These are phyloP conservation scores for Phytophthora quininea DNA, from an alignment of 352 stramenopile species.

Conservation along the genomic window DNA sequence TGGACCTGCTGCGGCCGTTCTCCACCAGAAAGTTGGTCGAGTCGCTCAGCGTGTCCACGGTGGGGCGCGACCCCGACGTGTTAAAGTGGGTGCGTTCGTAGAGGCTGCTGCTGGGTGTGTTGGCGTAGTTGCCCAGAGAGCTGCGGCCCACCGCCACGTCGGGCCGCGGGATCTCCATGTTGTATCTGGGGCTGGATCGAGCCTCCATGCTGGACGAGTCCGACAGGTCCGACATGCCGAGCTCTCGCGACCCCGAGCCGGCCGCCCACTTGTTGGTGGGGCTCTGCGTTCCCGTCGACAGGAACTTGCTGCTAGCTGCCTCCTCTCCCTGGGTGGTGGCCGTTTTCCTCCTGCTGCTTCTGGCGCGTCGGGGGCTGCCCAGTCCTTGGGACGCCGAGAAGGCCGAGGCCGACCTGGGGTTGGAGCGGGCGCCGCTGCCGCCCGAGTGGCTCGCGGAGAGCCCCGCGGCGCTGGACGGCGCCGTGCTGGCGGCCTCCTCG, in stretches of 20 bases:
- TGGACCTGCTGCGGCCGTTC: slow-evolving; percentile 69
- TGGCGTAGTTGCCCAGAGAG: slow-evolving; percentile 52
- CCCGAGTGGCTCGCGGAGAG: slow-evolving; percentile 17
- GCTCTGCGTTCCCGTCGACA: slow-evolving; percentile 13
- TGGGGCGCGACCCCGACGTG: slow-evolving; percentile 22
- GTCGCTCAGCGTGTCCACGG: slow-evolving; percentile 37
- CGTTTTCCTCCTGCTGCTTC: slow-evolving; percentile 20
- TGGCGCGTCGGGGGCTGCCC: neutral
- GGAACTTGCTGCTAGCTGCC: slow-evolving; percentile 12
- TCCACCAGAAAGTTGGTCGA: slow-evolving; percentile 58
- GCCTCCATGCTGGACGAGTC: slow-evolving; percentile 11
- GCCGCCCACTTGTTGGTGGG: slow-evolving; percentile 20
- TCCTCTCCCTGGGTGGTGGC: slow-evolving; percentile 22
- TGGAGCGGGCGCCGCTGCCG: slow-evolving; percentile 11
- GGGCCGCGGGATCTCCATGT: slow-evolving; percentile 65
- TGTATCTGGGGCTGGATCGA: slow-evolving; percentile 41
- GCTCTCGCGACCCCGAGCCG: slow-evolving; percentile 22
- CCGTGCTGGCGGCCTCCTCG: slow-evolving; percentile 22
- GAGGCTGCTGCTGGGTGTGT: slow-evolving; percentile 32
- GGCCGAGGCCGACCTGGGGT: slow-evolving; percentile 7
- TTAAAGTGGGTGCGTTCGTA: slow-evolving; percentile 46
- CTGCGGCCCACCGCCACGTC: slow-evolving; percentile 40
- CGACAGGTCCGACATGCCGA: slow-evolving; percentile 18
- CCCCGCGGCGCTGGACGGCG: neutral
- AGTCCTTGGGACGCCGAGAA: slow-evolving; percentile 24